phyloP scores from a whole-genome alignment of 2,329 filamentous ascomycete species.

The Colletotrichum tropicale region DNA sequence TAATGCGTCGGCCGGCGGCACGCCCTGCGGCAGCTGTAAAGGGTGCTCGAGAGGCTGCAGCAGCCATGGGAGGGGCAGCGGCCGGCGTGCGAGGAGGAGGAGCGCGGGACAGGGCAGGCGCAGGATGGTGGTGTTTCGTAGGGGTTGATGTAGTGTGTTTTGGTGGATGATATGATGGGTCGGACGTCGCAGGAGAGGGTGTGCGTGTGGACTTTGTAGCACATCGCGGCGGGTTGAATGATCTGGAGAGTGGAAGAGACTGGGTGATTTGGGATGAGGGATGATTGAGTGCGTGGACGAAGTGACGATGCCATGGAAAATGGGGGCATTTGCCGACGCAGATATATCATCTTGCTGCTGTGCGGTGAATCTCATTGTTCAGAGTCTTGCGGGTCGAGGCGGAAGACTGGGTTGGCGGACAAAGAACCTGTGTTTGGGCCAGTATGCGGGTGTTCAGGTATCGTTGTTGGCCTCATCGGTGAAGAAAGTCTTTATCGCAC shows the following conservation, averaged over 20 bases:
- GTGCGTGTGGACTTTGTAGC: constrained; percentile 27
- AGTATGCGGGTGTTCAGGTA: not conserved
- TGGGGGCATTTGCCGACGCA: not conserved
- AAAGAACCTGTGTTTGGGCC: not conserved
- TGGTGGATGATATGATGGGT: constrained; percentile 28
- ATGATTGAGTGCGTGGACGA: too few species aligned
- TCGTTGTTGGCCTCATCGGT: not conserved
- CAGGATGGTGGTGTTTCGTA: constrained; percentile 26
- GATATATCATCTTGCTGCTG: rapidly evolving
- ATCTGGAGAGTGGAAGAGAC: not conserved
- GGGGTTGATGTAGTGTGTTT: constrained; percentile 24
- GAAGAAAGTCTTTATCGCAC: not conserved
- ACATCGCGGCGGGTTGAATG: not conserved
- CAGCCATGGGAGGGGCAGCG: constrained; percentile 30
- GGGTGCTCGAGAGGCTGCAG: constrained; percentile 23
- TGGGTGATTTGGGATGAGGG: rapidly evolving
- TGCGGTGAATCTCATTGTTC: not conserved
- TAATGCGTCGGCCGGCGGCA: constrained; percentile 3
- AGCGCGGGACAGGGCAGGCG: constrained; percentile 14
- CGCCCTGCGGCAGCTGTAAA: constrained; percentile 18
- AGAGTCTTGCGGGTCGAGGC: not conserved
- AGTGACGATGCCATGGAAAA: not conserved
- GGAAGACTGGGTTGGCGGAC: not conserved
- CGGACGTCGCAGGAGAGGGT: constrained; percentile 32
- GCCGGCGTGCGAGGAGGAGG: not conserved